These are phyloP conservation scores for Vitis riparia DNA, from an alignment of 164 flowering plant species.

Conservation along the genomic window DNA sequence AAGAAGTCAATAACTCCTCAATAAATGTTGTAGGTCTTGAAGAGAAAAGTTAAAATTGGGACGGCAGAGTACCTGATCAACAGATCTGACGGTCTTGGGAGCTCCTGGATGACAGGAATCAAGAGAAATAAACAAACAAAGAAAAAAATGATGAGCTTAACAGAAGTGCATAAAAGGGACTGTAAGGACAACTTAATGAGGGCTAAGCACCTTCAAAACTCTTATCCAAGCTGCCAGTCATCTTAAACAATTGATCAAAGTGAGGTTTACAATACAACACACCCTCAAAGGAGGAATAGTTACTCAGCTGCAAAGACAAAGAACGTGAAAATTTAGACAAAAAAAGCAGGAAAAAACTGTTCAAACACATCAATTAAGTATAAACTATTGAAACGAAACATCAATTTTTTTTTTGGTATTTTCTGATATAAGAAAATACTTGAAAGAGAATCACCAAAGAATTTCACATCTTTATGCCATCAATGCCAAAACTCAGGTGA, in stretches of 20 bases:
- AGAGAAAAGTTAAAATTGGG: background rate
- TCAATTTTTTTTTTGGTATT: no score
- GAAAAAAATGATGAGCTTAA: background rate
- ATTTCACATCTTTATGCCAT: no score
- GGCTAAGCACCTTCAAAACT: conserved; percentile 78
- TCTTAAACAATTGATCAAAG: conserved; percentile 89
- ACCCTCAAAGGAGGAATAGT: conserved; percentile 88
- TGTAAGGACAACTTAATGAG: background rate
- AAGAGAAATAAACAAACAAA: background rate
- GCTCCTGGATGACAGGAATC: conserved; percentile 38
- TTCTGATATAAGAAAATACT: no score
- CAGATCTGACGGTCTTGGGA: conserved; percentile 57
- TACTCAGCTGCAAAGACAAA: conserved; percentile 58
- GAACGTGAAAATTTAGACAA: background rate
- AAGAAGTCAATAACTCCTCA: background rate
- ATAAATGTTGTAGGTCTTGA: background rate
- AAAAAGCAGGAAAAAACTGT: background rate
- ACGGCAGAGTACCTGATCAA: conserved; percentile 49
- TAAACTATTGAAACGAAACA: no score
- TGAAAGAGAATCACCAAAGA: no score
- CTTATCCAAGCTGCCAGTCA: conserved; percentile 92
- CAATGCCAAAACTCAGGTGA: no score
- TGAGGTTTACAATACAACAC: conserved; percentile 95
- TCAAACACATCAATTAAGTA: background rate
- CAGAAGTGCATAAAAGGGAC: background rate